A percentile compares a stretch with the other conserved stretches of the same genome.
phyloP scores from a whole-genome alignment of 2,329 filamentous ascomycete species.

The Botrytis aclada region DNA sequence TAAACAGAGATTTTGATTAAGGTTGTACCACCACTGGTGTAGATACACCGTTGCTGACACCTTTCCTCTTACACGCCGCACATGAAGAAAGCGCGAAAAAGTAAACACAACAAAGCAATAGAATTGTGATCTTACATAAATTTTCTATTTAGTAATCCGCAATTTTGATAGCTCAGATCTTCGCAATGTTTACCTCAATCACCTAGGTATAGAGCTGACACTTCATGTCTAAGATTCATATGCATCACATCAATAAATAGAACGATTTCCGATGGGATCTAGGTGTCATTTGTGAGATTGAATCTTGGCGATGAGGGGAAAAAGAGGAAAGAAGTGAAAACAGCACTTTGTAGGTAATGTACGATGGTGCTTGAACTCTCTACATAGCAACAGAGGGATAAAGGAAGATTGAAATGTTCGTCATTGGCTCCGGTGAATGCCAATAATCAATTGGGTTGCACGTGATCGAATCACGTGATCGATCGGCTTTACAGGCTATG shows the following conservation, averaged over 20 bases:
- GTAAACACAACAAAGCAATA: not conserved
- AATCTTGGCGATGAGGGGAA: not conserved
- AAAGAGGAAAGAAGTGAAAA: not conserved
- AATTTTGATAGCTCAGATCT: slow-evolving; percentile 6
- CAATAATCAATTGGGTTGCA: not conserved
- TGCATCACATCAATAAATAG: slow-evolving; percentile 1
- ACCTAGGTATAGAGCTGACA: not conserved
- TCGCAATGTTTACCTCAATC: not conserved
- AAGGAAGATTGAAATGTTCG: not conserved
- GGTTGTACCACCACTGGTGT: not conserved
- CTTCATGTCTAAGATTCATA: slow-evolving; percentile 2
- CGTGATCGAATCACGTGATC: not conserved
- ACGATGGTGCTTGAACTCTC: not conserved
- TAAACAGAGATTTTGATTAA: not conserved
- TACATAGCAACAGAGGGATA: not conserved
- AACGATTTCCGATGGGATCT: not conserved
- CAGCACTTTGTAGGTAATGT: not conserved
- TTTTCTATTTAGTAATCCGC: not conserved
- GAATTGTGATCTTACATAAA: not conserved
- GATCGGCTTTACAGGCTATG: not conserved
- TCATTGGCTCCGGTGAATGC: not conserved
- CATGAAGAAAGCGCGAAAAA: not conserved
- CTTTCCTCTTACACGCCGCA: not conserved
- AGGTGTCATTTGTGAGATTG: slow-evolving; percentile 5
- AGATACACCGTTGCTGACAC: not conserved